Evolutionary conservation across 2,329 filamentous ascomycete species (phyloP).

Genomic region (Madurella mycetomatis): DNA sequence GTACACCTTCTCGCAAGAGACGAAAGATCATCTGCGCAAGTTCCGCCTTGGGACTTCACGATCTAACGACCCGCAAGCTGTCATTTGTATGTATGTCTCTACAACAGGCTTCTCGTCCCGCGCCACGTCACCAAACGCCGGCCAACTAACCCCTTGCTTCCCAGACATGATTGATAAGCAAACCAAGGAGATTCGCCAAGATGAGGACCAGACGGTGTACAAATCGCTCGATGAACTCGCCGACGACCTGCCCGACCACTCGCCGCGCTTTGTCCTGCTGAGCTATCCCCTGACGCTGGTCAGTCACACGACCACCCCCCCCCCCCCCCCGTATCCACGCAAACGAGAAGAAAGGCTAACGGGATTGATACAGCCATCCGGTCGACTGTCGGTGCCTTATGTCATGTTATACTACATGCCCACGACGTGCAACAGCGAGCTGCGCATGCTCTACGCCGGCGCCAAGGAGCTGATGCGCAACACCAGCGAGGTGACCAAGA

Average conservation of each 20-base stretch:
- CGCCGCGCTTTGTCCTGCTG: slow-evolving; percentile 82
- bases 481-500: slow-evolving; percentile 80
- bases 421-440: slow-evolving; percentile 79
- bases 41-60: slow-evolving; percentile 90
- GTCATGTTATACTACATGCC: slow-evolving; percentile 94
- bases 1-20: slow-evolving; percentile 89
- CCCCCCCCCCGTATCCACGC: neutral
- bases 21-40: slow-evolving; percentile 84
- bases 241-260: slow-evolving; percentile 88
- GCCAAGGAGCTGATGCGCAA: slow-evolving; percentile 95
- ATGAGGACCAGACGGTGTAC: slow-evolving; percentile 73
- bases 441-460: slow-evolving; percentile 90
- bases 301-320: slow-evolving; percentile 19
- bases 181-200: slow-evolving; percentile 82
- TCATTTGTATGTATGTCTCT: slow-evolving; percentile 74
- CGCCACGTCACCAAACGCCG: neutral
- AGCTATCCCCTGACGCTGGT: slow-evolving; percentile 89
- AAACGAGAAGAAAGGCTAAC: neutral
- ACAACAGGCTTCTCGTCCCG: neutral
- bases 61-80: slow-evolving; percentile 79
- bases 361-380: slow-evolving; percentile 57
- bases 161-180: slow-evolving; percentile 81
- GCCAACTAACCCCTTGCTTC: neutral
- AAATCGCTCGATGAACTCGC: slow-evolving; percentile 72
- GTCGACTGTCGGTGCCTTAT: slow-evolving; percentile 84